Conservation (phyloP, 441 rosid genomes). For the Jatropha multifida region DNA sequence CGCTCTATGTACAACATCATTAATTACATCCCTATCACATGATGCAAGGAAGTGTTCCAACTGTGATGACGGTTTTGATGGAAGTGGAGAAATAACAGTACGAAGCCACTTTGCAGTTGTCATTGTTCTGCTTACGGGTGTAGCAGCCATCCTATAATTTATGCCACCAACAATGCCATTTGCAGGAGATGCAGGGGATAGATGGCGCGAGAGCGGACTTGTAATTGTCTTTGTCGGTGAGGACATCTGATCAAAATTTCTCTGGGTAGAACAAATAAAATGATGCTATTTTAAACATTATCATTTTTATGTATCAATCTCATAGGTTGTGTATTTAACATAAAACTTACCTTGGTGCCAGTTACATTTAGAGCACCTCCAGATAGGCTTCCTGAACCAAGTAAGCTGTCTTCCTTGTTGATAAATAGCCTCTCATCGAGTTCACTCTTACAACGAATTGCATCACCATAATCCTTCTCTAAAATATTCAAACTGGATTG, state of each 20-base stretch:
- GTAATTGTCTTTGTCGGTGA: constrained; percentile 77
- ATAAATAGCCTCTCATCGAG: constrained; percentile 85
- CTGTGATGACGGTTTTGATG: constrained; percentile 72
- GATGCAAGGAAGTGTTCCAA: constrained; percentile 70
- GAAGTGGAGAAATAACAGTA: constrained; percentile 72
- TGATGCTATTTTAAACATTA: neutral
- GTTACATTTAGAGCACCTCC: constrained; percentile 59
- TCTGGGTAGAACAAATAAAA: constrained; percentile 35
- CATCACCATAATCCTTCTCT: constrained; percentile 72
- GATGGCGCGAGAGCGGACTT: constrained; percentile 79
- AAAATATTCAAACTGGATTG: constrained; percentile 54
- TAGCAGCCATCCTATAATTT: constrained; percentile 58
- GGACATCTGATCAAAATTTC: constrained; percentile 70
- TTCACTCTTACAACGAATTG: constrained; percentile 62
- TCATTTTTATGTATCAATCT: neutral
- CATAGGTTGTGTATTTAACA: constrained; percentile 5
- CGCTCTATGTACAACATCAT: constrained; percentile 81
- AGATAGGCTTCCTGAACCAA: constrained; percentile 78
- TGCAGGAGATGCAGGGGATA: constrained; percentile 64
- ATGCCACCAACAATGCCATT: constrained; percentile 48
- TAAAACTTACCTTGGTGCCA: constrained; percentile 59
- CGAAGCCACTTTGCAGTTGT: constrained; percentile 99
- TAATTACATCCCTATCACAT: constrained; percentile 79
- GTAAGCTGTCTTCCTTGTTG: constrained; percentile 77
- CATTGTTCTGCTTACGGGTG: constrained; percentile 93